These are phyloP conservation scores for Salix caprea DNA, from an alignment of 345 rosid species.

Conservation along the genomic window DNA sequence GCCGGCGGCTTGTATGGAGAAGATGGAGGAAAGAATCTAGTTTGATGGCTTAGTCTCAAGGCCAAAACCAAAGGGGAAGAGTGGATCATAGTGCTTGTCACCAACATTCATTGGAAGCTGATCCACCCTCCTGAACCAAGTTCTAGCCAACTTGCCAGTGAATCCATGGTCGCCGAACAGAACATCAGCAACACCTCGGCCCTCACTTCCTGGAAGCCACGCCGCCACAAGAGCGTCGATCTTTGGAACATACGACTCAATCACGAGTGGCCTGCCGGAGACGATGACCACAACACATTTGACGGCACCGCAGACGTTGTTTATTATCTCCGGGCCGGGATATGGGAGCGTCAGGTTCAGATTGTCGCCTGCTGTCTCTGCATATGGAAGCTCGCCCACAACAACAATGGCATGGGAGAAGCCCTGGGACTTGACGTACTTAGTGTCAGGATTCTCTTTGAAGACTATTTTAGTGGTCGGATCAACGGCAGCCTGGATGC, in stretches of 20 bases:
- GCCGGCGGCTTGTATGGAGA: too few species aligned
- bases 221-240: constrained; percentile 14
- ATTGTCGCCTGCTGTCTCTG: constrained; percentile 12
- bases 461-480: constrained; percentile 7
- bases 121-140: constrained; percentile 7
- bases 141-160: constrained; percentile 7
- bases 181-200: constrained; percentile 14
- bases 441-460: constrained; percentile 3
- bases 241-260: neutral
- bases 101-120: constrained; percentile 8
- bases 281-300: constrained; percentile 24
- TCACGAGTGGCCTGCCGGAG: constrained; percentile 15
- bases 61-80: constrained; percentile 4
- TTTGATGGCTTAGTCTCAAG: neutral
- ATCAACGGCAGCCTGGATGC: constrained; percentile 10
- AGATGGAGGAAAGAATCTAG: too few species aligned
- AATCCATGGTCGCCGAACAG: constrained; percentile 7
- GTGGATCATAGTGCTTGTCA: neutral
- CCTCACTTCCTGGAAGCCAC: constrained; percentile 11
- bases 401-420: constrained; percentile 22
- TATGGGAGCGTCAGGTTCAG: constrained; percentile 5
- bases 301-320: constrained; percentile 7
- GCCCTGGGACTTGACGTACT: neutral
- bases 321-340: constrained; percentile 1
- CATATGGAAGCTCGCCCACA: constrained; percentile 23